Conservation (phyloP, 2,329 filamentous ascomycete genomes). For the Ophiostoma sp. region DNA sequence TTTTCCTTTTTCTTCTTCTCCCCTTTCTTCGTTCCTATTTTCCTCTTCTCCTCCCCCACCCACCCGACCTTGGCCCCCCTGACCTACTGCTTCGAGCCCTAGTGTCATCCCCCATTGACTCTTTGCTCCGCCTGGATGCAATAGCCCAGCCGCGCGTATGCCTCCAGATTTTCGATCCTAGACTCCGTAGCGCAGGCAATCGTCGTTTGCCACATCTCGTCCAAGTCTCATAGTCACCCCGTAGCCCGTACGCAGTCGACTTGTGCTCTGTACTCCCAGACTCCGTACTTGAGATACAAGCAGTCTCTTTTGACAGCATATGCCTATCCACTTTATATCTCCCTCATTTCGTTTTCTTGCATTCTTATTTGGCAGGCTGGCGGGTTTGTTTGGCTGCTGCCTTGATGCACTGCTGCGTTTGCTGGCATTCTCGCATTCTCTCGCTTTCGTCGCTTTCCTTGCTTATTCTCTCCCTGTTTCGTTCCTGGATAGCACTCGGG, state of each 20-base stretch:
- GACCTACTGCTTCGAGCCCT: not conserved
- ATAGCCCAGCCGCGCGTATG: conserved; percentile 1
- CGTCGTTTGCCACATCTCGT: no score
- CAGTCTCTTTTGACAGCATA: no score
- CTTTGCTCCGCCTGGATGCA: not conserved
- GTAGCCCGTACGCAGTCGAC: no score
- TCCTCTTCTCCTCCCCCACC: not conserved
- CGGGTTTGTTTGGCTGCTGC: not conserved
- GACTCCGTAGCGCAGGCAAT: not conserved
- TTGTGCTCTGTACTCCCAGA: no score
- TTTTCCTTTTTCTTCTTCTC: not conserved
- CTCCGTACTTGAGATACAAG: no score
- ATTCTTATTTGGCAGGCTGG: not conserved
- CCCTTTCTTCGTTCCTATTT: not conserved
- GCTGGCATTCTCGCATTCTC: not conserved
- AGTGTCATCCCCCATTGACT: not conserved
- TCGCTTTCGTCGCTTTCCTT: not conserved
- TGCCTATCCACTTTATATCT: not conserved
- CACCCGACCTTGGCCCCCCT: conserved; percentile 6
- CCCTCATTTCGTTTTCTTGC: not conserved
- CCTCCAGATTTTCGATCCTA: not conserved
- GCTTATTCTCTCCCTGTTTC: not conserved
- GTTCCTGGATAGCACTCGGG: not conserved
- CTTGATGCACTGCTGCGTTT: not conserved
- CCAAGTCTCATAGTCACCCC: no score